Conservation (phyloP, 2,329 filamentous ascomycete genomes). For the Microsporum canis region DNA sequence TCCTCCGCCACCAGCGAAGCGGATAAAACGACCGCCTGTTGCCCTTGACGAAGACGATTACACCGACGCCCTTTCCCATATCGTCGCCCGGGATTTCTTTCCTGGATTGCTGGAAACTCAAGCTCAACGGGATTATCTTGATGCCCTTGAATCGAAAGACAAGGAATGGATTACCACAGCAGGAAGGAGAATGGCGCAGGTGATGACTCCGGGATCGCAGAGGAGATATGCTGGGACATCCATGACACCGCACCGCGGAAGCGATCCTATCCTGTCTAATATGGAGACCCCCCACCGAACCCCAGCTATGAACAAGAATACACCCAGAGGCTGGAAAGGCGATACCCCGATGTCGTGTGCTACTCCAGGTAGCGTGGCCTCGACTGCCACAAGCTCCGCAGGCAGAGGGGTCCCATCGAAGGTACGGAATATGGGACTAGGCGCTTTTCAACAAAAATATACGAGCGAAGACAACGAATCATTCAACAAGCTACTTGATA, state of each 20-base stretch:
- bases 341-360: constrained; percentile 57
- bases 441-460: constrained; percentile 81
- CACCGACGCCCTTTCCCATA: constrained; percentile 77
- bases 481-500: constrained; percentile 85
- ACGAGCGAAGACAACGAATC: constrained; percentile 97
- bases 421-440: constrained; percentile 61
- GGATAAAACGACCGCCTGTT: constrained; percentile 79
- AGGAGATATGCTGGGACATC: constrained; percentile 28
- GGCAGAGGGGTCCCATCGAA: constrained; percentile 27
- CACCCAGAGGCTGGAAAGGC: constrained; percentile 53
- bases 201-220: constrained; percentile 66
- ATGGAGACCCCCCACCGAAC: not conserved
- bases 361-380: constrained; percentile 27
- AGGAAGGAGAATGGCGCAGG: constrained; percentile 56
- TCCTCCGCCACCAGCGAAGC: constrained; percentile 70
- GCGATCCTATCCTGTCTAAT: constrained; percentile 19
- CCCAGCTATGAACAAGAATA: constrained; percentile 33
- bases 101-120: constrained; percentile 78
- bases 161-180: constrained; percentile 76
- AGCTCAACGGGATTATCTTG: constrained; percentile 81
- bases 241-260: constrained; percentile 26
- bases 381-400: constrained; percentile 27
- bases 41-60: constrained; percentile 92
- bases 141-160: constrained; percentile 79
- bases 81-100: constrained; percentile 95